phyloP scores from a whole-genome alignment of 225 moss, liverwort and hornwort species.

The Physcomitrellopsis africana region DNA sequence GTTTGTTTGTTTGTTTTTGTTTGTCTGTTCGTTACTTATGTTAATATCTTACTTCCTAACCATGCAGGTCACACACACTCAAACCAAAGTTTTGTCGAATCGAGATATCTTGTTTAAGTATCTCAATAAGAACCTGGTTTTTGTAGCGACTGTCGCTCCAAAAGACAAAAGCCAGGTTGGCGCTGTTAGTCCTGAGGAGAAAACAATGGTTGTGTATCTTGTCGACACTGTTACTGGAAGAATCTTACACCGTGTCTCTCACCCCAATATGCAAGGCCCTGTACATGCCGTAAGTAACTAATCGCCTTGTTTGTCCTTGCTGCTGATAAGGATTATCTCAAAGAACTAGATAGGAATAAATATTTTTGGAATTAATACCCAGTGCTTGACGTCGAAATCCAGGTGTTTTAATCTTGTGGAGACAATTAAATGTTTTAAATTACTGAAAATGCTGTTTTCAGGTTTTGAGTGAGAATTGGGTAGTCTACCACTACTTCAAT shows the following conservation, averaged over 20 bases:
- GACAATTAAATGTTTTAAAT: conserved; percentile 11
- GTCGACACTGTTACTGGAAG: conserved; percentile 92
- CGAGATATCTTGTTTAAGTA: conserved; percentile 88
- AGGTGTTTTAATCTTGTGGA: conserved; percentile 19
- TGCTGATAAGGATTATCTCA: neutral
- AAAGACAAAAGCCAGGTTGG: conserved; percentile 63
- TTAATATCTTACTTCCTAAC: conserved; percentile 14
- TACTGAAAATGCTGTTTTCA: conserved; percentile 41
- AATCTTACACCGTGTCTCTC: conserved; percentile 82
- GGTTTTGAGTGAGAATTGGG: conserved; percentile 98
- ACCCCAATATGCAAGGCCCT: conserved; percentile 88
- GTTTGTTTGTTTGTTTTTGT: conserved; percentile 14
- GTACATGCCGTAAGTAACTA: conserved; percentile 80
- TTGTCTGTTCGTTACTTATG: conserved; percentile 21
- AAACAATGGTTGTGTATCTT: conserved; percentile 80
- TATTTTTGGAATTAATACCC: neutral
- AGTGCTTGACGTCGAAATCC: neutral
- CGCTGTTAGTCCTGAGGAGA: conserved; percentile 79
- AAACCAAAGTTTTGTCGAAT: conserved; percentile 84
- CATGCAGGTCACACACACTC: conserved; percentile 85
- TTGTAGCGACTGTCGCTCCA: conserved; percentile 87
- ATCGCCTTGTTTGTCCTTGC: conserved; percentile 1
- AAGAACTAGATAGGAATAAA: conserved; percentile 5
- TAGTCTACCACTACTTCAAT: conserved; percentile 97
- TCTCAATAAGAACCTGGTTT: conserved; percentile 87